Conservation (phyloP, 192 early-diverging fungal species). For the Blastocladiella britannica region DNA sequence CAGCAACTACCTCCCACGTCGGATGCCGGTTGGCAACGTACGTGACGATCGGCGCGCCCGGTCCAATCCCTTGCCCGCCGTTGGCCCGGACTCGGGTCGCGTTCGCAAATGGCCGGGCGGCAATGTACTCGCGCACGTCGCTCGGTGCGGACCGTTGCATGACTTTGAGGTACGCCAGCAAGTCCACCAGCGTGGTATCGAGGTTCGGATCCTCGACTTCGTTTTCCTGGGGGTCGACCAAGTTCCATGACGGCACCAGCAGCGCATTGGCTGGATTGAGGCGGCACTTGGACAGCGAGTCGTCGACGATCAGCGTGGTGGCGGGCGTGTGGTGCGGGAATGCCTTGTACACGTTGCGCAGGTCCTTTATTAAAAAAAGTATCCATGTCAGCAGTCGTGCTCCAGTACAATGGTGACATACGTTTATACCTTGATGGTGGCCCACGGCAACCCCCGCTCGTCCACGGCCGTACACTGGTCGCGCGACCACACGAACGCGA, state of each 20-base stretch:
- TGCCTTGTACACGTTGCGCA: background rate
- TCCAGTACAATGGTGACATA: too few relatives aligned
- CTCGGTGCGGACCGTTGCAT: background rate
- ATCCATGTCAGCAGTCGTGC: too few relatives aligned
- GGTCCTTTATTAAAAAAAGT: too few relatives aligned
- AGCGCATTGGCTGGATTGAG: background rate
- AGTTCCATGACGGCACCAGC: background rate
- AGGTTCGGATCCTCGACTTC: too few relatives aligned
- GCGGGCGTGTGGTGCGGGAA: background rate
- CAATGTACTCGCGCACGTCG: background rate
- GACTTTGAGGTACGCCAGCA: background rate
- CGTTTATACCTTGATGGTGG: background rate
- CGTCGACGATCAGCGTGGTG: background rate
- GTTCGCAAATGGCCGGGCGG: background rate
- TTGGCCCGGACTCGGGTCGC: too few relatives aligned
- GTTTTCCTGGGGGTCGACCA: background rate
- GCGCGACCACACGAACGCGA: background rate
- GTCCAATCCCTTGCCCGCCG: too few relatives aligned
- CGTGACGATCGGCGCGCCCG: too few relatives aligned
- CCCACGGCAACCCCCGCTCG: background rate
- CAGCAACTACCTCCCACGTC: too few relatives aligned
- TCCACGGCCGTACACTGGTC: background rate
- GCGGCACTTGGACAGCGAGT: background rate
- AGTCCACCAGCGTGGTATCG: background rate
- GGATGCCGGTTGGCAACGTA: too few relatives aligned